phyloP scores from a whole-genome alignment of 2,329 filamentous ascomycete species.

The Pyricularia sp. region DNA sequence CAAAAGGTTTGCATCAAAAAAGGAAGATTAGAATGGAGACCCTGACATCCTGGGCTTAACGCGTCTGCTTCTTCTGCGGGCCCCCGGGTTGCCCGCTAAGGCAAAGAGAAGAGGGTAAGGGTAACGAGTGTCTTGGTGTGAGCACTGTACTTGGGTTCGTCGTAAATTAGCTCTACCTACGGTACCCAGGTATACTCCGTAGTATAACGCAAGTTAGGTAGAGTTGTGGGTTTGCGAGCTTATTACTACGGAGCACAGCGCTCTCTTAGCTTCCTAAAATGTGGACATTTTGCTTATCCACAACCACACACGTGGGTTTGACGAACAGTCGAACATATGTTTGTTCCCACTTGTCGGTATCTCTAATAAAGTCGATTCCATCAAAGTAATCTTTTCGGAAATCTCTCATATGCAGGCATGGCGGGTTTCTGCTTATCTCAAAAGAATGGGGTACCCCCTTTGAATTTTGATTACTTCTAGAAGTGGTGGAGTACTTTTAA shows the following conservation, averaged over 20 bases:
- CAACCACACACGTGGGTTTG: neutral
- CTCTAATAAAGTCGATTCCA: neutral
- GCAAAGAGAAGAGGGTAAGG: neutral
- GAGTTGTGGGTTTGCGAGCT: neutral
- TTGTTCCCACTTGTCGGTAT: neutral
- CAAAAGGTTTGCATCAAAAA: neutral
- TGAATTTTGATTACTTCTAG: neutral
- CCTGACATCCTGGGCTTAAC: neutral
- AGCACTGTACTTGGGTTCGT: neutral
- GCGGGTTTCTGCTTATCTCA: neutral
- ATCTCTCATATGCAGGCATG: neutral
- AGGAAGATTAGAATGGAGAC: neutral
- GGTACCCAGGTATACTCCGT: neutral
- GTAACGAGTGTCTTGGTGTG: neutral
- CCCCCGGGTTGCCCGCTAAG: neutral
- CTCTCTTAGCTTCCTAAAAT: neutral
- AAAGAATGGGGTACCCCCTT: neutral
- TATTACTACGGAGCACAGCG: neutral
- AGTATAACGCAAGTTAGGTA: neutral
- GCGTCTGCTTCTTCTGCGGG: neutral
- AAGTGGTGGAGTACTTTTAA: neutral
- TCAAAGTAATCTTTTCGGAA: neutral
- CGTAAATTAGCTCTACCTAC: no score
- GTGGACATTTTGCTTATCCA: neutral
- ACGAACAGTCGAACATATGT: neutral